Percentiles rank a stretch among this genome's conserved stretches.
These are phyloP conservation scores for Nicotiana benthamiana DNA, from an alignment of 257 asterid species.

Conservation along the genomic window DNA sequence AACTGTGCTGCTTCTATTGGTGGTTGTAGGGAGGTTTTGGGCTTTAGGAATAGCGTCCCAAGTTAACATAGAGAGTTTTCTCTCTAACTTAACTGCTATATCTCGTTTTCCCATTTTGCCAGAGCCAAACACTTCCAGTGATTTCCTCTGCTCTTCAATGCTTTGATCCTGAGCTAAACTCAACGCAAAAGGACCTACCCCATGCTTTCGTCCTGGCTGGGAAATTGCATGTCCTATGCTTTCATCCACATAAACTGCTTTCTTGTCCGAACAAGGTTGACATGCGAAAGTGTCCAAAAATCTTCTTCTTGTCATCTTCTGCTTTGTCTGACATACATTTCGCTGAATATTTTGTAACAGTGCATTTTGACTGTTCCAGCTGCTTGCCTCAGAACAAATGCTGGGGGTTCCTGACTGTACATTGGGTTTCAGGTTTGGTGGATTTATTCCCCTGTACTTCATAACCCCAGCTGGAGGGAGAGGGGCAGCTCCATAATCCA, in stretches of 20 bases:
- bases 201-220: constrained; percentile 16
- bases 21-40: constrained; percentile 21
- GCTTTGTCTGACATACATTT: constrained; percentile 22
- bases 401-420: constrained; percentile 33
- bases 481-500: constrained; percentile 25
- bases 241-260: constrained; percentile 22
- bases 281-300: constrained; percentile 45
- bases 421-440: neutral
- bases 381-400: constrained; percentile 39
- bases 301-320: constrained; percentile 29
- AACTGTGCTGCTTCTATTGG: constrained; percentile 15
- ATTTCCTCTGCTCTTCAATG: constrained; percentile 30
- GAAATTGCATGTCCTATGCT: constrained; percentile 14
- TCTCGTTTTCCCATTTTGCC: constrained; percentile 27
- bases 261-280: constrained; percentile 48
- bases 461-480: neutral
- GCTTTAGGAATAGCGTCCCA: constrained; percentile 80
- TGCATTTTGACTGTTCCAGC: constrained; percentile 44
- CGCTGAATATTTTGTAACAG: constrained; percentile 14
- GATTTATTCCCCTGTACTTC: neutral
- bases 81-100: constrained; percentile 38
- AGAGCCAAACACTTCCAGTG: constrained; percentile 69
- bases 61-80: constrained; percentile 66
- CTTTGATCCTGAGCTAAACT: constrained; percentile 2
- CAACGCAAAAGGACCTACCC: neutral